Percentiles rank a stretch among this genome's conserved stretches.
Evolutionary conservation across 164 flowering plant species (phyloP).

Genomic region (Vitis rupestris): DNA sequence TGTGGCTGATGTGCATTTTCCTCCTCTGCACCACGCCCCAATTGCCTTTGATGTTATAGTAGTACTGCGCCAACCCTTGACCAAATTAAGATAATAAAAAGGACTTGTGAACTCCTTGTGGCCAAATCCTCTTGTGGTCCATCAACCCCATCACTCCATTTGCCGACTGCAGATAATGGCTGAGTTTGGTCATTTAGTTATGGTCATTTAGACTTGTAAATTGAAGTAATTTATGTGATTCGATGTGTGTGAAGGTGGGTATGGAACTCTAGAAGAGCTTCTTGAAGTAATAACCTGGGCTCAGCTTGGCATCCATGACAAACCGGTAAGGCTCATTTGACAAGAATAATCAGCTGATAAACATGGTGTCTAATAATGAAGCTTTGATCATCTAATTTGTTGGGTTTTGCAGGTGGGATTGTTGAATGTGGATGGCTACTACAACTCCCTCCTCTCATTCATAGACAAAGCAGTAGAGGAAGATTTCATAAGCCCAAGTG

Average conservation of each 20-base stretch:
- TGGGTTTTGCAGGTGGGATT: slow-evolving; percentile 54
- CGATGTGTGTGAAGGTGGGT: slow-evolving; percentile 47
- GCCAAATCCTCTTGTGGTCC: too few species aligned
- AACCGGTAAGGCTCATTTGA: slow-evolving; percentile 43
- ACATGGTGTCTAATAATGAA: neutral
- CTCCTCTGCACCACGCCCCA: neutral
- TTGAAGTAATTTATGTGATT: too few species aligned
- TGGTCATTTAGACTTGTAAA: too few species aligned
- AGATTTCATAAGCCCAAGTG: slow-evolving; percentile 65
- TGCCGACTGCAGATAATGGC: too few species aligned
- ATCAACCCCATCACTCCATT: too few species aligned
- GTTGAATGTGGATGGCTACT: slow-evolving; percentile 78
- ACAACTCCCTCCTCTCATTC: slow-evolving; percentile 66
- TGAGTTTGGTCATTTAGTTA: too few species aligned
- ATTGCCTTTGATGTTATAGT: neutral
- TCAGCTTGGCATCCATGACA: slow-evolving; percentile 63
- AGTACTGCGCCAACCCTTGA: too few species aligned
- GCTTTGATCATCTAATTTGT: neutral
- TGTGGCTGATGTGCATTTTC: slow-evolving; percentile 12
- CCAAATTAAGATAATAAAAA: too few species aligned
- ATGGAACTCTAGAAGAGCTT: slow-evolving; percentile 59
- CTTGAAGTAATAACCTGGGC: slow-evolving; percentile 63
- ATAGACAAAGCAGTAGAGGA: slow-evolving; percentile 80
- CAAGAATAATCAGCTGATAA: neutral
- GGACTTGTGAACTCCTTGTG: too few species aligned